These are phyloP conservation scores for Astrothelium macrocarpum DNA, from an alignment of 495 filamentous ascomycete genomes.

Conservation along the genomic window DNA sequence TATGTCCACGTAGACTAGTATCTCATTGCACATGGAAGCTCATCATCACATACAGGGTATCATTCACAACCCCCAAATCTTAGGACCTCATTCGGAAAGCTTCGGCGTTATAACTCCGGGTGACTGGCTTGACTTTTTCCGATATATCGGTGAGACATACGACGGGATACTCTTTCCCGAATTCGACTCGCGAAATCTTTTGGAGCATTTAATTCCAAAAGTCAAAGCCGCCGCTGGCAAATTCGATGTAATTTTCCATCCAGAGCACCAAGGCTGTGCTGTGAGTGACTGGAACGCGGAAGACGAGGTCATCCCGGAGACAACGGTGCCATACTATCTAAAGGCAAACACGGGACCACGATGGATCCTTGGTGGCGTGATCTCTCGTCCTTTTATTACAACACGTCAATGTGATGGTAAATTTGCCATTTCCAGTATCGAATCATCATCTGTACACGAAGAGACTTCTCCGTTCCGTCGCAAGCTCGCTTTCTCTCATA, in stretches of 20 bases:
- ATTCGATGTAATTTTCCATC: constrained; percentile 41
- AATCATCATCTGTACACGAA: constrained; percentile 22
- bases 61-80: constrained; percentile 15
- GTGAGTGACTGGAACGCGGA: constrained; percentile 35
- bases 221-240: constrained; percentile 42
- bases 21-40: not conserved
- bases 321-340: constrained; percentile 34
- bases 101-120: constrained; percentile 15
- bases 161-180: constrained; percentile 12
- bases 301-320: constrained; percentile 36
- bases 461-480: constrained; percentile 3
- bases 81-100: constrained; percentile 14
- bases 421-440: constrained; percentile 41
- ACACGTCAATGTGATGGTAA: constrained; percentile 36
- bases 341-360: constrained; percentile 36
- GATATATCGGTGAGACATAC: constrained; percentile 18
- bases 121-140: constrained; percentile 20
- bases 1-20: not conserved
- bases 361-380: constrained; percentile 37
- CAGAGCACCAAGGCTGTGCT: constrained; percentile 34
- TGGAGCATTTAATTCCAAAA: constrained; percentile 36
- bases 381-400: constrained; percentile 38
- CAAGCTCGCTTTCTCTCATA: not conserved
- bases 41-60: constrained; percentile 4
- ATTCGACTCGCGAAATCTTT: constrained; percentile 11